These are phyloP conservation scores for Nyctanthes arbortristis DNA, from an alignment of 257 asterid genomes.

Conservation along the genomic window DNA sequence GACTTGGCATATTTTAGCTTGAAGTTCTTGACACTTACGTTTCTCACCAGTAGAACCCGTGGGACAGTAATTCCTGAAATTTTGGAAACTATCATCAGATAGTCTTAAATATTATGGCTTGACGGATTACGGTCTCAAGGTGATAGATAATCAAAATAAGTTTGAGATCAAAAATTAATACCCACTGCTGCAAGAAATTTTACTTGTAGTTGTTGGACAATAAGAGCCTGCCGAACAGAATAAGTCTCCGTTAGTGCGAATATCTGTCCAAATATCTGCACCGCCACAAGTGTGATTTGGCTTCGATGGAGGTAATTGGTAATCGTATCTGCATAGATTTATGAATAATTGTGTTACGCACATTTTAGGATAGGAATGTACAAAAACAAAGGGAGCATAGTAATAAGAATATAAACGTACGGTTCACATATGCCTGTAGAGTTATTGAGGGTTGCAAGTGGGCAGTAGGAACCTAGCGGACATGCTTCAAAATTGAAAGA, in stretches of 20 bases:
- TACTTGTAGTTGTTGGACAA: slow-evolving; percentile 67
- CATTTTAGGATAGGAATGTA: slow-evolving; percentile 7
- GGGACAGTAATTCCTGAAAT: slow-evolving; percentile 69
- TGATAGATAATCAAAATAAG: slow-evolving; percentile 4
- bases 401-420: slow-evolving; percentile 45
- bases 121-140: background rate
- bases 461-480: slow-evolving; percentile 90
- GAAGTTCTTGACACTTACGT: slow-evolving; percentile 38
- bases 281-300: slow-evolving; percentile 86
- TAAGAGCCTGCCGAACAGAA: slow-evolving; percentile 83
- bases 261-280: slow-evolving; percentile 84
- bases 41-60: slow-evolving; percentile 59
- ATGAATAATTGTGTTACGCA: slow-evolving; percentile 20
- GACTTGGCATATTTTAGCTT: background rate
- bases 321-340: slow-evolving; percentile 57
- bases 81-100: slow-evolving; percentile 4
- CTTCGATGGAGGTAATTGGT: slow-evolving; percentile 62
- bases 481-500: slow-evolving; percentile 60
- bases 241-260: slow-evolving; percentile 49
- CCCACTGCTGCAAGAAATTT: slow-evolving; percentile 71
- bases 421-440: slow-evolving; percentile 70
- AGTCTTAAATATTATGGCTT: background rate
- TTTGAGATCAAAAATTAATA: slow-evolving; percentile 35
- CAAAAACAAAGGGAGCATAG: slow-evolving; percentile 8
- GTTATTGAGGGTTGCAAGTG: slow-evolving; percentile 58